Evolutionary conservation across 805 yeast species (phyloP).

Genomic region (Lachancea mirantina): DNA sequence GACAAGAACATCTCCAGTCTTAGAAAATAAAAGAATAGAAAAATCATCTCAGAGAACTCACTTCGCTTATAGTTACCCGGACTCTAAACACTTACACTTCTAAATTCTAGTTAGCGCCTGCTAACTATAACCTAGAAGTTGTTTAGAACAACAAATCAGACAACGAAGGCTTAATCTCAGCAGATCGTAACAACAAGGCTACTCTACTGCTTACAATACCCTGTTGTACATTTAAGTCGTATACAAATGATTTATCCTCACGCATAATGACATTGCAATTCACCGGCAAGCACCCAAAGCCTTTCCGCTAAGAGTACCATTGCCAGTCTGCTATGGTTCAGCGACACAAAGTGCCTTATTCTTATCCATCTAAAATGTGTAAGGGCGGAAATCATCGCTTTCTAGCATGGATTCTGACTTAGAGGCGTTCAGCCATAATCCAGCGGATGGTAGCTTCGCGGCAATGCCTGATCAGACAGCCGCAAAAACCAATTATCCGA

Average conservation of each 20-base stretch:
- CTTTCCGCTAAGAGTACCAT: slow-evolving; percentile 35
- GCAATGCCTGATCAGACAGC: slow-evolving; percentile 42
- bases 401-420: slow-evolving; percentile 49
- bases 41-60: not conserved
- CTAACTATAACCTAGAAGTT: slow-evolving; percentile 12
- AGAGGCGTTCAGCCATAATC: slow-evolving; percentile 45
- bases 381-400: slow-evolving; percentile 38
- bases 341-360: slow-evolving; percentile 38
- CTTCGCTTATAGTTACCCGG: slow-evolving; percentile 4
- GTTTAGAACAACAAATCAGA: slow-evolving; percentile 27
- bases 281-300: slow-evolving; percentile 37
- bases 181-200: slow-evolving; percentile 50
- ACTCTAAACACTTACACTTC: slow-evolving; percentile 5
- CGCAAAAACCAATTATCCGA: slow-evolving; percentile 42
- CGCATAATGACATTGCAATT: slow-evolving; percentile 39
- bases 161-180: slow-evolving; percentile 42
- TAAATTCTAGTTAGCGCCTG: slow-evolving; percentile 9
- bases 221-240: slow-evolving; percentile 42
- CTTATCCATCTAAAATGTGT: slow-evolving; percentile 37
- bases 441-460: slow-evolving; percentile 45
- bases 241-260: slow-evolving; percentile 43
- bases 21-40: slow-evolving; percentile 1
- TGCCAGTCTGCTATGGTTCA: slow-evolving; percentile 38
- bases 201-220: slow-evolving; percentile 45
- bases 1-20: slow-evolving; percentile 3